Evolutionary conservation across 208 protist genomes (phyloP), one percentile per base, ranked within the genome.

Genomic region (Trypanosoma melophagium): DNA sequence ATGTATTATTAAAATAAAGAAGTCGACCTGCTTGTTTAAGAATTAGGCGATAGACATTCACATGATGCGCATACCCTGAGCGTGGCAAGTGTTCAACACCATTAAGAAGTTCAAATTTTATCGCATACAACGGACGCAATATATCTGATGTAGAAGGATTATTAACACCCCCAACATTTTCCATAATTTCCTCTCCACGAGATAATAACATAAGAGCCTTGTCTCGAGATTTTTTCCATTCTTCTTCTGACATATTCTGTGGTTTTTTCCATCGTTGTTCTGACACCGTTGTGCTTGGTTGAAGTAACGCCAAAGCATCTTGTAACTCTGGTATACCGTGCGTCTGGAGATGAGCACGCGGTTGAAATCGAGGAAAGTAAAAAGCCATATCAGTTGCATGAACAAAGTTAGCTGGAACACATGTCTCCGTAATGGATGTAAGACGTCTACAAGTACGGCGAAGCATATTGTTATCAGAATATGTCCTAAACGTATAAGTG

Each of bases 341-440:
- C 41, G 69, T 17, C 44, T 53, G 61, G 31, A 93, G 57, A 77
- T 95, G 90, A 5, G 76, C 79, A 25, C 42, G 19, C 3, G 87
- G 86, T 68, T 90, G 84, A 66, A 95, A 93, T 54, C 90, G 80
- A 1, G 90, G 87, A 57, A 81, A 90, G 70, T 90, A 95, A 63
- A 93, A 95, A 50, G 85, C 87, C 67, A 93, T 52, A 57, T 95
- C 90, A n/a, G 70, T 83, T 8, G 85, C 71, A 35, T 83, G 76
- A 49, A 80, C 55, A 66, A 93, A 81, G 51, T 83, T 81, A 17
- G 70, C 60, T 31, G 87, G 87, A 12, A 81, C 74, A 56, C 80
- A 82, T 22, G 88, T 90, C 22, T 80, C 77, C 13, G 60, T 55
- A 60, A 91, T 57, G 10, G 70, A 57, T 7, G 71, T 73, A 13